Evolutionary conservation across 495 filamentous ascomycete genomes (phyloP), one percentile per base, ranked within the genome.

Genomic region (Recurvomyces mirabilis): DNA sequence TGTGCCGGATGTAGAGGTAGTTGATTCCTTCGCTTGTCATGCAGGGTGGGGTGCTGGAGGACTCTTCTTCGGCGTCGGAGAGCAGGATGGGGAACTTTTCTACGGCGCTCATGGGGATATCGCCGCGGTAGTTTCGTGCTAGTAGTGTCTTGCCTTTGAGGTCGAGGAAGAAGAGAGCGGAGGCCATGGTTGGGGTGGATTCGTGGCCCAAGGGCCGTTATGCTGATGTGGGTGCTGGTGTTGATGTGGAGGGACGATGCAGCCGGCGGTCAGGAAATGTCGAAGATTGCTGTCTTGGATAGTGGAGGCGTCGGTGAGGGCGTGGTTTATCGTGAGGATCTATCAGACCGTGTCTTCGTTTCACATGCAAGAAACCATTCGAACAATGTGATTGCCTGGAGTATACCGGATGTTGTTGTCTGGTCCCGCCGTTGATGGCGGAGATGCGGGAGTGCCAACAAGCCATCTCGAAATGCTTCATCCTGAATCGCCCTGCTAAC

Each of bases 61-160:
- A 91, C 65, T 99, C 93, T 77, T 99, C 93, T 79, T 99, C 93
- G 63, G 93, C 93, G 70, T 99, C 93, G 64, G 82, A 87, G 46
- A 99, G 77, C 49, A 99, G 85, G 57, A 93, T 75, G 46, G 93
- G 93, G 65, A 99, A 99, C 64, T 91, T 91, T 68, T 99, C 93
- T 60, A 96, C 93, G 33, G 93, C 93, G 43, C 87, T 93, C 93
- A 99, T 96, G 62, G 93, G 93, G 57, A 99, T 93, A 60, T 99
- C 93, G 57, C 93, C 93, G 64, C 93, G 78, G 67, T 99, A 99
- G 68, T 96, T 99, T 60, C 93, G 83, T 61, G 93, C 93, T 56
- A 99, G 75, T 55, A 96, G 88, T 70, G 93, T 95, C 87, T 99
- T 99, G 81, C 93, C 93, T 83, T 99, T 99, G 42, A 99, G 74